phyloP scores from a whole-genome alignment of 1,284 basidiomycete genomes.

The Cutaneotrichosporon sp. region DNA sequence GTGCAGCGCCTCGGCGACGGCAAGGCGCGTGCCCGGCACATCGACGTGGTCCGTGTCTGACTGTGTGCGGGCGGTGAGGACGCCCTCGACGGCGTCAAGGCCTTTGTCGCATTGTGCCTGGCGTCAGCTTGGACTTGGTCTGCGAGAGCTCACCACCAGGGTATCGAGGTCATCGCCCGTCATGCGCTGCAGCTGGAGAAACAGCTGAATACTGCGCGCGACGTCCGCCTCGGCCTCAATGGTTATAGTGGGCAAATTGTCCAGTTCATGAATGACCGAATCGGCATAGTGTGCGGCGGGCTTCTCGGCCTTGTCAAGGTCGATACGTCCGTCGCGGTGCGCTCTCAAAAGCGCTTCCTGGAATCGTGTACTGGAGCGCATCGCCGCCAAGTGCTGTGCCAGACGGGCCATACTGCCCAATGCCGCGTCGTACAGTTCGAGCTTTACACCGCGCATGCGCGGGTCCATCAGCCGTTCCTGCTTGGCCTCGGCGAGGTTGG shows the following conservation, averaged over 20 bases:
- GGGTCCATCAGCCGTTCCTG: slow-evolving; percentile 64
- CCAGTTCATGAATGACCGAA: slow-evolving; percentile 49
- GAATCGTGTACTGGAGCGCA: slow-evolving; percentile 72
- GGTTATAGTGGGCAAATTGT: slow-evolving; percentile 30
- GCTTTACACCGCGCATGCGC: slow-evolving; percentile 50
- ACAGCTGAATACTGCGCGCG: slow-evolving; percentile 65
- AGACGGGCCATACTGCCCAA: slow-evolving; percentile 76
- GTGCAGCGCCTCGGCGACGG: slow-evolving; percentile 63
- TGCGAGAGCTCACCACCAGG: slow-evolving; percentile 58
- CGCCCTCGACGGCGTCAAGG: slow-evolving; percentile 37
- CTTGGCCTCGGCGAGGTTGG: slow-evolving; percentile 73
- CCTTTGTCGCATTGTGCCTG: slow-evolving; percentile 40
- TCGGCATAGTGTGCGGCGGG: slow-evolving; percentile 16
- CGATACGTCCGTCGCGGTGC: slow-evolving; percentile 56
- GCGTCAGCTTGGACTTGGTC: neutral
- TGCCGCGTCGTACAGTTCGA: slow-evolving; percentile 71
- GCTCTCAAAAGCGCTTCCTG: slow-evolving; percentile 73
- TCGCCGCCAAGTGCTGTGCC: slow-evolving; percentile 82
- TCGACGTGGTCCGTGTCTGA: slow-evolving; percentile 40
- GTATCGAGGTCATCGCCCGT: slow-evolving; percentile 70
- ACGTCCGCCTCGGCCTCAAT: slow-evolving; percentile 51
- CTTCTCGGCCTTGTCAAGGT: slow-evolving; percentile 32
- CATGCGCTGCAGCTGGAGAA: slow-evolving; percentile 75
- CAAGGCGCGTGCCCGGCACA: slow-evolving; percentile 60
- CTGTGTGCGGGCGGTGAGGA: slow-evolving; percentile 17